A percentile compares a stretch with the other conserved stretches of the same genome.
phyloP scores from a whole-genome alignment of 768 basidiomycete species.

The Hygrocybe coccinea region DNA sequence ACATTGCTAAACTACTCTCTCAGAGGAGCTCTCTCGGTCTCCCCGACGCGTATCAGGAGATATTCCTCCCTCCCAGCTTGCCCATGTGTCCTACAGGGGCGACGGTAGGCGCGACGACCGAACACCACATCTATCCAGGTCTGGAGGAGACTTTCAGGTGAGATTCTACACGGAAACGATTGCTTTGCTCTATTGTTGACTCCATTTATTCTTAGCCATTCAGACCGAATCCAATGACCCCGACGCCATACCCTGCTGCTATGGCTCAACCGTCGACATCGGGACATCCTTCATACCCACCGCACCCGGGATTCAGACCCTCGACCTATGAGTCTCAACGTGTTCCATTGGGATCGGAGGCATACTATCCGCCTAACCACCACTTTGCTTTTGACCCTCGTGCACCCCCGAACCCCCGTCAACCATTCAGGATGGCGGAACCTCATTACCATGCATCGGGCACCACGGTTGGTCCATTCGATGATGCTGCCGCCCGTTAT shows the following conservation, averaged over 20 bases:
- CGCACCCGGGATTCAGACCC: background rate
- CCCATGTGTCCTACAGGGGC: no score
- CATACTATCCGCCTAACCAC: background rate
- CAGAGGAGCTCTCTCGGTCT: constrained; percentile 48
- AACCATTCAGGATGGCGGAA: background rate
- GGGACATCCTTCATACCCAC: background rate
- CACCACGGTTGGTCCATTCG: background rate
- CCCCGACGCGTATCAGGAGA: constrained; percentile 9
- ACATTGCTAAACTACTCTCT: constrained; percentile 4
- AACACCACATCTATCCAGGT: no score
- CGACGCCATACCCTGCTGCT: background rate
- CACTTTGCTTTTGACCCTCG: background rate
- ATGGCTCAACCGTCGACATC: background rate
- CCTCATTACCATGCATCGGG: background rate
- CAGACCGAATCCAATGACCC: background rate
- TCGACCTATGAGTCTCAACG: background rate
- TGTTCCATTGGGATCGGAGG: background rate
- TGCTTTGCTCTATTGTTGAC: constrained; percentile 21
- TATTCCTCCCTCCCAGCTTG: no score
- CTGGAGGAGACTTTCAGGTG: no score
- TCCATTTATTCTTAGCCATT: background rate
- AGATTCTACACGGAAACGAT: constrained; percentile 2
- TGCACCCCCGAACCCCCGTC: background rate
- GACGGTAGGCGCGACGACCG: no score
- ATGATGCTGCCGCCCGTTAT: background rate